Evolutionary conservation across 2,329 filamentous ascomycete species (phyloP), one percentile per base, ranked within the genome.

Genomic region (Cladosporium halotolerans): DNA sequence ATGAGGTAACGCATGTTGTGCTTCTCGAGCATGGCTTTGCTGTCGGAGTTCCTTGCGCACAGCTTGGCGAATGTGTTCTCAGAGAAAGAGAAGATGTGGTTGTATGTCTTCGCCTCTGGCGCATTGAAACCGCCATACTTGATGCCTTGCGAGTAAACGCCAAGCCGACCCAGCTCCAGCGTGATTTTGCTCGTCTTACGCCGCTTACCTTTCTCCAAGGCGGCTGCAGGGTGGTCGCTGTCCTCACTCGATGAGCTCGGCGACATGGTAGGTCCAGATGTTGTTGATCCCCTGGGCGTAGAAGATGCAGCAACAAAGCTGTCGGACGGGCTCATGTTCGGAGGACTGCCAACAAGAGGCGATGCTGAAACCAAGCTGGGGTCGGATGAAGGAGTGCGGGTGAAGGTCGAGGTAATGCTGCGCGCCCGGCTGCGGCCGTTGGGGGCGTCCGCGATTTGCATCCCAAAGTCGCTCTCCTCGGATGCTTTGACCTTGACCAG

Each of bases 81-180:
- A 68, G 89, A 89, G 72, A 97, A 90, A 0, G 93, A 97, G 70
- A 93, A 91, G 62, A 97, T 88, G 72, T 99, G 93, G 70, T 97
- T 97, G 75, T 84, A 93, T 40, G 83, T 82, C 72, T 89, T 89
- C 62, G 89, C 91, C 57, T 92, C 88, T 0, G 84, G 75, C 10
- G 81, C 80, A 53, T 85, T 82, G 66, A 96, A 96, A 40, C 88
- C 86, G 33, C 81, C 58, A 69, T 93, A 96, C 67, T 95, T 96
- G 69, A 96, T 81, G 19, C 83, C 83, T 58, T 80, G 78, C n/a
- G 81, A 78, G 61, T 86, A 86, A 3, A 97, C 88, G 28, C 90
- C 93, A 9, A 99, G 80, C 36, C 88, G 86, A 13, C 91, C 92
- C 4, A 99, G 80, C 16, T 85, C 80, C 57, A 85, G 86, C 58